Conservation (phyloP, 2,329 filamentous ascomycete genomes). For the Seiridium cupressi region DNA sequence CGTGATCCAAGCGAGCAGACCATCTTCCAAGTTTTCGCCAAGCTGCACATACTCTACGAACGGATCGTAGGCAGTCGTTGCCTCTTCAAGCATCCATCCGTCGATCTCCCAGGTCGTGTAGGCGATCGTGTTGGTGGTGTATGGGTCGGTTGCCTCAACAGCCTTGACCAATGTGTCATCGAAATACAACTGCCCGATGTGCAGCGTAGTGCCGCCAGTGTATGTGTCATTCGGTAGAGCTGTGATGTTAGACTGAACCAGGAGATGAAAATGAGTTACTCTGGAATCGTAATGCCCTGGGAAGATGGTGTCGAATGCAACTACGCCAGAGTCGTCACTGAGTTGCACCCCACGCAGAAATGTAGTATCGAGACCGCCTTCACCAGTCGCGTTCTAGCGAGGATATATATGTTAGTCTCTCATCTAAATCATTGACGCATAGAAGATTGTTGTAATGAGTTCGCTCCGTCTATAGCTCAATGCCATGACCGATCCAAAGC, state of each 20-base stretch:
- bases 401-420: too few species aligned
- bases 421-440: too few species aligned
- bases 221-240: slow-evolving; percentile 44
- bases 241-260: slow-evolving; percentile 40
- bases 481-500: too few species aligned
- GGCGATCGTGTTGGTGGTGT: slow-evolving; percentile 3
- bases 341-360: slow-evolving; percentile 39
- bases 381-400: slow-evolving; percentile 21
- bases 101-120: slow-evolving; percentile 5
- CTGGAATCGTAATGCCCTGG: slow-evolving; percentile 44
- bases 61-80: neutral
- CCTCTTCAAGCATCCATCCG: slow-evolving; percentile 4
- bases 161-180: slow-evolving; percentile 53
- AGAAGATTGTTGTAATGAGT: too few species aligned
- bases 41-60: slow-evolving; percentile 7
- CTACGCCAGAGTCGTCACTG: slow-evolving; percentile 38
- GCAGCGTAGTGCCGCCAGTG: slow-evolving; percentile 38
- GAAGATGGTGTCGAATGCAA: slow-evolving; percentile 39
- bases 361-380: slow-evolving; percentile 40
- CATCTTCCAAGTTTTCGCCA: neutral
- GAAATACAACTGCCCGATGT: slow-evolving; percentile 67
- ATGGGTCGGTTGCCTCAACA: slow-evolving; percentile 1
- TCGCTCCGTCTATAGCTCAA: too few species aligned
- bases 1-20: slow-evolving; percentile 5
- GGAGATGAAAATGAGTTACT: slow-evolving; percentile 47